Percentiles rank a stretch among this genome's conserved stretches.
Evolutionary conservation across 306 rosid species (phyloP).

Genomic region (Ormosia emarginata): DNA sequence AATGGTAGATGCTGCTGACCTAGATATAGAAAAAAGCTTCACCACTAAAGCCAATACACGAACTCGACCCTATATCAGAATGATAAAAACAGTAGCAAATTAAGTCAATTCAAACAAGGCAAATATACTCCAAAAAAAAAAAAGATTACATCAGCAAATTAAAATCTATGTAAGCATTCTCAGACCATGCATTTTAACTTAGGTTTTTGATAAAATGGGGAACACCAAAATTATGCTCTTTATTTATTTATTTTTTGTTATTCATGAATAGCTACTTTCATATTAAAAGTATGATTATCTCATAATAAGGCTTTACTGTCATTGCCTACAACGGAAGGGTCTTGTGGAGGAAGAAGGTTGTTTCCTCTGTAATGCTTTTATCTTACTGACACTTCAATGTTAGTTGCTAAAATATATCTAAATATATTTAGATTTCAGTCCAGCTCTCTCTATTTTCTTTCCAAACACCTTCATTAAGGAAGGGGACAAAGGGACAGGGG

Average conservation of each 20-base stretch:
- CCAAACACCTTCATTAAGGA: neutral
- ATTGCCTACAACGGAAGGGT: neutral
- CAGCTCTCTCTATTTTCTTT: neutral
- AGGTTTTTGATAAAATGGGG: neutral
- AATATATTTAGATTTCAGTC: neutral
- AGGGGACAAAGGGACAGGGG: neutral
- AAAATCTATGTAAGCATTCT: neutral
- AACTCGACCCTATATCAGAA: constrained; percentile 69
- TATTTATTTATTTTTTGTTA: neutral
- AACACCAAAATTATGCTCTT: neutral
- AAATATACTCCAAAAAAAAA: neutral
- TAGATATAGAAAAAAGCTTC: constrained; percentile 81
- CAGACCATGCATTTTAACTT: neutral
- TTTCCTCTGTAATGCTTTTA: neutral
- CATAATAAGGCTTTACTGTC: neutral
- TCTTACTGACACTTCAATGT: neutral
- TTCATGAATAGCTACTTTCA: neutral
- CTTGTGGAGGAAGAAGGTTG: neutral
- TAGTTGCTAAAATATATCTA: neutral
- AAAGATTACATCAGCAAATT: neutral
- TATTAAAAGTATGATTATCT: neutral
- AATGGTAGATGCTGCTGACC: constrained; percentile 60
- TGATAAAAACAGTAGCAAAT: constrained; percentile 8
- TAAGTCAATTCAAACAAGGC: constrained; percentile 6
- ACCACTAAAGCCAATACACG: constrained; percentile 85